Base-by-base conservation (phyloP, 495 filamentous ascomycete genomes). In the Pseudomonodictys pantanalensis region DNA sequence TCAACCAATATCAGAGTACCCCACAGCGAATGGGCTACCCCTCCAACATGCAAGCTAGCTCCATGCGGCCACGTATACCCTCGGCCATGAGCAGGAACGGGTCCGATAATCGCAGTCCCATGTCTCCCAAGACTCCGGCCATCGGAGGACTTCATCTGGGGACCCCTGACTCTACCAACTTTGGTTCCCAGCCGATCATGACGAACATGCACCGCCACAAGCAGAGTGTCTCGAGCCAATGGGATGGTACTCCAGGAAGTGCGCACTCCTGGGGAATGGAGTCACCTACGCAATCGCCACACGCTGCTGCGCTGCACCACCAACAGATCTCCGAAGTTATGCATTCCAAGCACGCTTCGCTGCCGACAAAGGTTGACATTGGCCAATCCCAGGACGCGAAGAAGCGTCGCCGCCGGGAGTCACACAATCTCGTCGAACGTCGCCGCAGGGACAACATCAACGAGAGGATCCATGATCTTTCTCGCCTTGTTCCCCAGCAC, bases 361-460 rank as follows among this genome's bases (percentile, higher is more conserved):
- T 88, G 43, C 86, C 85, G 15, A 76, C 84, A 51, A 88, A 87
- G 70, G 85, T 87, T 44, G 84, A 87, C 61, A 71, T 68, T 28
- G 68, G 62, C 28, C 80, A 76, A 22, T 84, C 90, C 0, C 92
- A 96, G 68, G 93, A 98, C 76, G 89, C 90, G 65, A 96, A 97
- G 80, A 83, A 89, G 58, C 86, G 91, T 66, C 81, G 91, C 58
- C 83, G 93, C 45, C 84, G 93, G 17, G 93, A 96, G 66, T 96
- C 92, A 0, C 93, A 98, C 75, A 98, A 98, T 67, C 78, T 95
- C 42, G 93, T 98, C 9, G 93, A 98, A 72, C 89, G 93, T 48
- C 86, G 93, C 29, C 87, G 93, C 44, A 84, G 93, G 42, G 93
- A 98, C 73, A 97, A 98, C 64, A 98, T 98, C 78, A 98, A 98